Evolutionary conservation across 2,329 filamentous ascomycete species (phyloP), one percentile per base, ranked within the genome.

Genomic region (Dendrostoma leiphaemia): DNA sequence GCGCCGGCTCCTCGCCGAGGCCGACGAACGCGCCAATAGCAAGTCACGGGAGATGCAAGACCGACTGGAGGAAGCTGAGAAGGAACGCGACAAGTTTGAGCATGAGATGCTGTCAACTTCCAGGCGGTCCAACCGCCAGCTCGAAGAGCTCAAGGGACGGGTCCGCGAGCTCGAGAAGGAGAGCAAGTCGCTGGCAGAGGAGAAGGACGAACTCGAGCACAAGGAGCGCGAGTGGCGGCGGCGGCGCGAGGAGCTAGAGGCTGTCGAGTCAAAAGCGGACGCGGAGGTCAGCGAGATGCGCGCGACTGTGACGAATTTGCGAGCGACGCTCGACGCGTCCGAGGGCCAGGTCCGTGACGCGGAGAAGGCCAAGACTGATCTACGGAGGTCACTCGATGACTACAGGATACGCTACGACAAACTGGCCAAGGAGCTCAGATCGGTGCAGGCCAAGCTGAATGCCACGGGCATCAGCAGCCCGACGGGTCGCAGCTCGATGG

Each of bases 81-180:
- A 97, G 68, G 94, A 99, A 70, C 84, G 94, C 17, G 94, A 99
- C 67, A 85, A 91, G 2, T 86, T 91, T 2, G 93, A 99, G 70
- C 92, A 97, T 59, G 92, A 97, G 71, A 86, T 91, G 3, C 90
- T 85, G 64, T 88, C 85, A 0, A 80, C 89, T 46, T 89, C 88
- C 12, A 82, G 93, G 49, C 83, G 89, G 40, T 86, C 87, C 57
- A 83, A 89, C 6, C 81, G 92, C 45, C 94, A 97, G 74, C 78
- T 90, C 3, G 94, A 97, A 67, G 93, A 97, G 62, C 76, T 96
- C 35, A 91, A 88, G 69, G 78, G 79, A 48, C 89, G 86, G 70
- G 79, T 92, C 10, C 84, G 90, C 6, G 92, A 97, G 59, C 83
- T 90, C 1, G 93, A 97, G 71, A 83, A 86, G 10, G 85, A 90